Percentiles rank a stretch among this genome's conserved stretches.
phyloP scores from a whole-genome alignment of 306 rosid species.

The Prunus mira region DNA sequence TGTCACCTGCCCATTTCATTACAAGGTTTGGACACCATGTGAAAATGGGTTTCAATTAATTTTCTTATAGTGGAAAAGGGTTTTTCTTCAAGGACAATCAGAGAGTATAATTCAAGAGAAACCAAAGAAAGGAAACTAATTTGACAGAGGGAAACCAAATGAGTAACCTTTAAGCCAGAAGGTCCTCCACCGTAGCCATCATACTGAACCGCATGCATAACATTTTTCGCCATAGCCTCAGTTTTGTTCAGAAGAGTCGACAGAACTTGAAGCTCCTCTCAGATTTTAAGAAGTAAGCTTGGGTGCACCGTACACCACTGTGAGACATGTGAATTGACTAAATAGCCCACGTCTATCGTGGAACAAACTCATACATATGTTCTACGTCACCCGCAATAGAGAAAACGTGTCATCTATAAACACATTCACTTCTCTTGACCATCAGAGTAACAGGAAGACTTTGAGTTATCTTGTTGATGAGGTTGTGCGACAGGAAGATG shows the following conservation, averaged over 20 bases:
- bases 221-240: conserved; percentile 35
- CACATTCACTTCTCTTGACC: too few species aligned
- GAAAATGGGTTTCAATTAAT: too few species aligned
- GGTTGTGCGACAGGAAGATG: too few species aligned
- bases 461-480: too few species aligned
- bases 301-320: neutral
- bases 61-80: neutral
- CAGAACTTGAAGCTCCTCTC: neutral
- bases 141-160: neutral
- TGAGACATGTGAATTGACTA: neutral
- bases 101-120: neutral
- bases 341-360: neutral
- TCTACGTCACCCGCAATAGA: neutral
- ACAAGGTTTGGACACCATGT: too few species aligned
- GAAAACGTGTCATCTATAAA: too few species aligned
- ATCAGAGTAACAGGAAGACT: too few species aligned
- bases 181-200: conserved; percentile 59
- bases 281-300: neutral
- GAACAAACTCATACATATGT: neutral
- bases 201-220: conserved; percentile 70
- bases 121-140: too few species aligned
- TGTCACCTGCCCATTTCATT: neutral
- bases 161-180: conserved; percentile 46
- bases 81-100: neutral
- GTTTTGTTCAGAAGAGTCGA: neutral